These are phyloP conservation scores for Arctium lappa DNA, from an alignment of 129 eudicot genomes.

Conservation along the genomic window DNA sequence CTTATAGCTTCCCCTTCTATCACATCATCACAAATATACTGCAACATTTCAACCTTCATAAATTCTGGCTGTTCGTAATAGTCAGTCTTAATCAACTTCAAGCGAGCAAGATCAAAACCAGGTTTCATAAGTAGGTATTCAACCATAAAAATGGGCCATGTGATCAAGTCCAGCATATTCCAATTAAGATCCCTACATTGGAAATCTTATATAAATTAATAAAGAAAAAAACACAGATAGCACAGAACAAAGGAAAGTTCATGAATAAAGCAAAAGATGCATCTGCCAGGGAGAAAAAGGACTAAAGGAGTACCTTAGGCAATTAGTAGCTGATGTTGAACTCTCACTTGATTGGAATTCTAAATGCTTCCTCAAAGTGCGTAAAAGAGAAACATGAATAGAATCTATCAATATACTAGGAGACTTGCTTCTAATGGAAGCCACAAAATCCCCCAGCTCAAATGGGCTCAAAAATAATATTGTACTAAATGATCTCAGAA, in stretches of 20 bases:
- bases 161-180: conserved; percentile 81
- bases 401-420: conserved; percentile 72
- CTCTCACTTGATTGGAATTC: conserved; percentile 66
- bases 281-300: neutral
- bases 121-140: conserved; percentile 72
- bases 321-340: conserved; percentile 54
- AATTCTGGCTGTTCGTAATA: conserved; percentile 62
- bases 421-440: conserved; percentile 52
- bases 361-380: conserved; percentile 64
- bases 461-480: conserved; percentile 83
- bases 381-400: conserved; percentile 77
- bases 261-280: neutral
- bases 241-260: neutral
- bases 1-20: conserved; percentile 64
- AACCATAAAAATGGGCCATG: conserved; percentile 87
- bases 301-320: conserved; percentile 61
- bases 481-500: conserved; percentile 85
- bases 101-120: conserved; percentile 50
- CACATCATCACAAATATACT: conserved; percentile 83
- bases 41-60: conserved; percentile 66
- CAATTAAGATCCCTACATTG: conserved; percentile 78
- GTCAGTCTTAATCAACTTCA: conserved; percentile 55
- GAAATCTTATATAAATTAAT: neutral
- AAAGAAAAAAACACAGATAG: neutral
- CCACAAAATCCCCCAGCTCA: conserved; percentile 79